phyloP scores from a whole-genome alignment of 352 stramenopile species.

The Phytophthora sojae region DNA sequence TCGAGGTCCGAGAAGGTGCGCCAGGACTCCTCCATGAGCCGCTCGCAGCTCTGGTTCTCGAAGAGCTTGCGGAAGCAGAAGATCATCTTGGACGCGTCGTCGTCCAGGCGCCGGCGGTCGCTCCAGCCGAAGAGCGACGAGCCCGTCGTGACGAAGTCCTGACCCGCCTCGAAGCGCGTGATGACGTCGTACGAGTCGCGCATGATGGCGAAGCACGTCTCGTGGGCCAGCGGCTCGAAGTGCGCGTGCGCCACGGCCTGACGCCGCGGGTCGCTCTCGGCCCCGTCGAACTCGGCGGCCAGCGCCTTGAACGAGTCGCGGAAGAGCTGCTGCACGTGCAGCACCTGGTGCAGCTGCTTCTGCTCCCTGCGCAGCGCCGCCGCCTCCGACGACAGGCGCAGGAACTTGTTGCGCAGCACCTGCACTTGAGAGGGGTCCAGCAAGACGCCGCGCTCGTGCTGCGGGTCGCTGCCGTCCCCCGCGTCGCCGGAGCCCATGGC shows the following conservation, averaged over 20 bases:
- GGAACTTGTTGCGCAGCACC: conserved; percentile 39
- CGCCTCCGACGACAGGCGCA: conserved; percentile 52
- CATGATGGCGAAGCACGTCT: conserved; percentile 58
- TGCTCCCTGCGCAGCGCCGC: conserved; percentile 57
- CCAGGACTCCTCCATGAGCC: conserved; percentile 61
- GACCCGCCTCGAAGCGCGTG: conserved; percentile 48
- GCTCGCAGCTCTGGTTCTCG: conserved; percentile 36
- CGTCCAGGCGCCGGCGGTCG: conserved; percentile 58
- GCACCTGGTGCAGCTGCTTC: conserved; percentile 52
- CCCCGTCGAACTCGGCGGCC: conserved; percentile 30
- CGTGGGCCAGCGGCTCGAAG: conserved; percentile 38
- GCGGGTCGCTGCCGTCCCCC: conserved; percentile 24
- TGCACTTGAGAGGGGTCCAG: conserved; percentile 38
- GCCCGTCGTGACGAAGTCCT: conserved; percentile 59
- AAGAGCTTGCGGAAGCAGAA: conserved; percentile 72
- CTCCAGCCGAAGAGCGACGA: conserved; percentile 66
- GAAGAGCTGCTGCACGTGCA: conserved; percentile 68
- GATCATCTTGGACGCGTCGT: conserved; percentile 55
- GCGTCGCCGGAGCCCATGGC: conserved; percentile 2
- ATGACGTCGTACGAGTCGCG: conserved; percentile 66
- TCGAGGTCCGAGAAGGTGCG: conserved; percentile 41
- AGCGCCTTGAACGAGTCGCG: conserved; percentile 47
- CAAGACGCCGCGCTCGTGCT: conserved; percentile 36
- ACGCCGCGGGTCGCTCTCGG: conserved; percentile 27
- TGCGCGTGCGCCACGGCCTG: conserved; percentile 41